Base-by-base conservation (phyloP, 2,329 filamentous ascomycete species). In the Pleomassaria siparia region DNA sequence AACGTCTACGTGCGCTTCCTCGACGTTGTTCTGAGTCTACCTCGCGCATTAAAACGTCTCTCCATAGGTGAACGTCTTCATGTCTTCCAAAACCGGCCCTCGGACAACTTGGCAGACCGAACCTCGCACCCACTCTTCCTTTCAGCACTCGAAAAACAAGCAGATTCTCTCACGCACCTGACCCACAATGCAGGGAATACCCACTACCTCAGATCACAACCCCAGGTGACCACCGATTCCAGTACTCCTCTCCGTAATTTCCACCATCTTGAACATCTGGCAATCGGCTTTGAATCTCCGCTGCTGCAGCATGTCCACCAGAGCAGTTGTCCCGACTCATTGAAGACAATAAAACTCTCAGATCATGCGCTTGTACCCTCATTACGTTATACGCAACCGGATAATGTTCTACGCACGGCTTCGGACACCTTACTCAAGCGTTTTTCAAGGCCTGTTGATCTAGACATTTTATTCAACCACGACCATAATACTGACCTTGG, bases 11-110 rank as follows among this genome's bases (percentile, higher is more conserved):
- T 69, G 2, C 29, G 49, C 1, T 64, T 64, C 18, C 50, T 71
- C 1, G 45, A 63, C 16, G 40, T 58, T 1, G 51, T 68, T 3
- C 51, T 71, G n/a, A 56, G 58, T 10, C 46, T 69, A 10, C 69
- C 69, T 1, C 64, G 59, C 29, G 63, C 64, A 5, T 49, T 71
- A 2, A 60, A 65, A 42, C 53, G 62, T 25, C 54, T 71, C 4
- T 60, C 56, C 1, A 62, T 71, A 10, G 65, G 63, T 11, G 67
- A 71, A 47, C 57, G 69, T 21, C 29, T 66, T 3, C 56, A 67
- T 36, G 50, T 55, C 1, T 70, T 70, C 22, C 50, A 53, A 13
- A 64, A 63, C 20, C 29, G 44, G 2, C 64, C 64, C 2, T 51
- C 48, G 1, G 44, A 46, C 49, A 50, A 56, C 26, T 41, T 40